Conservation (phyloP, 164 flowering plant species). For the Vitis riparia region DNA sequence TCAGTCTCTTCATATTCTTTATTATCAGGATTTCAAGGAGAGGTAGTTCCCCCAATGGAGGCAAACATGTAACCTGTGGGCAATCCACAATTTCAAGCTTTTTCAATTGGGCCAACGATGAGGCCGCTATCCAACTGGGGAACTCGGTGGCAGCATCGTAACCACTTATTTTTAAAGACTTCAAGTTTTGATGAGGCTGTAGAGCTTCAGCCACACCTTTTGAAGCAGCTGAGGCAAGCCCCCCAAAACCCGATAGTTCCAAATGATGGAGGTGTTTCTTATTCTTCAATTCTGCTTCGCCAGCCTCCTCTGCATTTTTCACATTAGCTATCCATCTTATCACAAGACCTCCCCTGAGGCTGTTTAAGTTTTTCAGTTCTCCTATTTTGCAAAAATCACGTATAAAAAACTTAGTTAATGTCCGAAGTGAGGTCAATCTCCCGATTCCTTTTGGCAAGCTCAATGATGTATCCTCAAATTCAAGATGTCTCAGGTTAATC, state of each 20-base stretch:
- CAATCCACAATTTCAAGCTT: no score
- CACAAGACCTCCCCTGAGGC: conserved; percentile 9
- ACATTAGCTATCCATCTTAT: not conserved
- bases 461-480: not conserved
- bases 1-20: no score
- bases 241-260: not conserved
- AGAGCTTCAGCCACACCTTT: conserved; percentile 17
- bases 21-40: no score
- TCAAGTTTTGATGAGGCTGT: conserved; percentile 7
- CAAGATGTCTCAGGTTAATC: conserved; percentile 15
- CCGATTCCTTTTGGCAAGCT: conserved; percentile 18
- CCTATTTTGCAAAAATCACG: not conserved
- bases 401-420: no score
- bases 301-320: conserved; percentile 8
- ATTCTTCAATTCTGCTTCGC: conserved; percentile 9
- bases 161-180: no score
- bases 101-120: no score
- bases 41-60: no score
- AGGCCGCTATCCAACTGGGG: no score
- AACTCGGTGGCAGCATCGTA: no score
- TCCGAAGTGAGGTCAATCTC: no score
- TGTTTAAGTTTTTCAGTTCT: conserved; percentile 12
- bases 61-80: no score
- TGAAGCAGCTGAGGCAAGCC: not conserved
- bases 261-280: not conserved